Evolutionary conservation across 2,329 filamentous ascomycete genomes (phyloP).

Genomic region (Falciphora oryzae): DNA sequence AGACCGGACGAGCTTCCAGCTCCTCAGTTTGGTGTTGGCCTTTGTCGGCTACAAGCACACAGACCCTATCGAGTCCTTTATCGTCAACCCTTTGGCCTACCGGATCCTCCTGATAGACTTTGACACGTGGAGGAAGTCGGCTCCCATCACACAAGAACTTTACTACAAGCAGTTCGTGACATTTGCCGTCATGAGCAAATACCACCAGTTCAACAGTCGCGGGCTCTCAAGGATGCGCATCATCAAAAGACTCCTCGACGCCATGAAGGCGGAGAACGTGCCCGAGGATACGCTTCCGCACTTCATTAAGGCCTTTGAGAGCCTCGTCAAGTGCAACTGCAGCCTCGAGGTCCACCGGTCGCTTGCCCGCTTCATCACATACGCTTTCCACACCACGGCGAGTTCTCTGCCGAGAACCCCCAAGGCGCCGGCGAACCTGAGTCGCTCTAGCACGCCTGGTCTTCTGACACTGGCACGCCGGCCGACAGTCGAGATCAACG

Average conservation of each 20-base stretch:
- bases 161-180: constrained; percentile 91
- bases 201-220: constrained; percentile 86
- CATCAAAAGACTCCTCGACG: constrained; percentile 83
- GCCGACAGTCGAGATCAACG: constrained; percentile 29
- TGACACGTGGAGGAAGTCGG: constrained; percentile 84
- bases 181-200: constrained; percentile 85
- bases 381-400: constrained; percentile 65
- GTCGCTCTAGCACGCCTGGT: constrained; percentile 34
- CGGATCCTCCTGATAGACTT: constrained; percentile 86
- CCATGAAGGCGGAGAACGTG: constrained; percentile 79
- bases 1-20: constrained; percentile 50
- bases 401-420: constrained; percentile 46
- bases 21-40: constrained; percentile 70
- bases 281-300: constrained; percentile 64
- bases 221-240: constrained; percentile 90
- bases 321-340: constrained; percentile 72
- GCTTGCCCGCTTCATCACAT: constrained; percentile 87
- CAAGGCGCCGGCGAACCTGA: constrained; percentile 24
- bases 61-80: constrained; percentile 80
- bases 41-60: constrained; percentile 85
- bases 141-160: constrained; percentile 69
- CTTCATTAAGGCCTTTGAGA: constrained; percentile 74
- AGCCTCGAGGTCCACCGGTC: constrained; percentile 81
- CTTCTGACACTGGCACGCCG: constrained; percentile 25
- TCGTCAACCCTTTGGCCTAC: constrained; percentile 93